A percentile compares a stretch with the other conserved stretches of the same genome.
Evolutionary conservation across 2,329 filamentous ascomycete genomes (phyloP).

Genomic region (Pseudocercospora crystallina): DNA sequence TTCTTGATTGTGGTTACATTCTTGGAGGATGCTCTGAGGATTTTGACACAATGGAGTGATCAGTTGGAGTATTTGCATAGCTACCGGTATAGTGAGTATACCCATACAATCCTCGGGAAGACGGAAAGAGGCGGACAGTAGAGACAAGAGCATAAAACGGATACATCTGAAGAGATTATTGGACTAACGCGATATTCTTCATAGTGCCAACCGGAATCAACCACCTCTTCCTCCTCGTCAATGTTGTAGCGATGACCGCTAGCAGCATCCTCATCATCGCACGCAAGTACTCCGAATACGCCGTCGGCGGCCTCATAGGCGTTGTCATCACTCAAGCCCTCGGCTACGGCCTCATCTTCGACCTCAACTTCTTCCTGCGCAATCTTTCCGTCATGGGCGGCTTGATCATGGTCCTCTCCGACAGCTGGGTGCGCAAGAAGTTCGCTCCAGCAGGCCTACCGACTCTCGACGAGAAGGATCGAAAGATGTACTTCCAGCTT

Average conservation of each 20-base stretch:
- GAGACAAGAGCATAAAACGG: too few relatives aligned
- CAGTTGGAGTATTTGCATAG: conserved; percentile 91
- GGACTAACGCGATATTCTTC: conserved; percentile 7
- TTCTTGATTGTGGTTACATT: conserved; percentile 99
- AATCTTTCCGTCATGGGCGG: conserved; percentile 97
- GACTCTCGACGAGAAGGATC: conserved; percentile 95
- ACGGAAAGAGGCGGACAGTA: neutral
- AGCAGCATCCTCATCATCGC: too few relatives aligned
- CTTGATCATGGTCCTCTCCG: conserved; percentile 94
- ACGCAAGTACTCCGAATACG: conserved; percentile 86
- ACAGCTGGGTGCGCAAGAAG: conserved; percentile 96
- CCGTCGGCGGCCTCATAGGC: conserved; percentile 82
- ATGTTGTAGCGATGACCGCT: conserved; percentile 81
- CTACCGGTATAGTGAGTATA: conserved; percentile 81
- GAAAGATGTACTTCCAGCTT: conserved; percentile 99
- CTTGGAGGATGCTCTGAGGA: conserved; percentile 91
- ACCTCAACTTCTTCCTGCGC: conserved; percentile 99
- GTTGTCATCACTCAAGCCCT: conserved; percentile 93
- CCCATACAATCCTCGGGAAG: neutral
- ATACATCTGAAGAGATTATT: neutral
- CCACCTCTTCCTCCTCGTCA: conserved; percentile 86
- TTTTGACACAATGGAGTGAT: conserved; percentile 95
- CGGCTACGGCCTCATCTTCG: conserved; percentile 96
- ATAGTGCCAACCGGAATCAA: conserved; percentile 84
- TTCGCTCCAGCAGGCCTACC: conserved; percentile 95